Conservation (phyloP, 2,329 filamentous ascomycete genomes). For the Coniochaeta sp. region DNA sequence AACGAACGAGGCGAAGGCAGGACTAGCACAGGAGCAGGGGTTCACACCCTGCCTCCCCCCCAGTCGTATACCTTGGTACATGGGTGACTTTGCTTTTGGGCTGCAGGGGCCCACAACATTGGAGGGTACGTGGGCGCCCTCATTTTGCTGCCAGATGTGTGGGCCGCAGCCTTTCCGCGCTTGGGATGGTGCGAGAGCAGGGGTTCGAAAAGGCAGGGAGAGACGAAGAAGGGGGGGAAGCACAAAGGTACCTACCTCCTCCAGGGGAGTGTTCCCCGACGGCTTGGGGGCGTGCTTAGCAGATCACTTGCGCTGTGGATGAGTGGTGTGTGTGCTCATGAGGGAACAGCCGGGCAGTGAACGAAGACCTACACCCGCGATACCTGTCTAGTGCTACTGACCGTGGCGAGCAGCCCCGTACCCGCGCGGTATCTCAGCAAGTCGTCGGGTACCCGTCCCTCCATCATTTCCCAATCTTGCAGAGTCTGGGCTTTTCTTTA, state of each 20-base stretch:
- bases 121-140: not conserved
- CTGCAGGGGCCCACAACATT: not conserved
- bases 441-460: not conserved
- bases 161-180: slow-evolving; percentile 2
- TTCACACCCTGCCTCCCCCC: not conserved
- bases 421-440: not conserved
- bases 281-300: not conserved
- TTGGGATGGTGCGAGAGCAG: not conserved
- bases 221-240: too few species aligned
- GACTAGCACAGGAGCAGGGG: not conserved
- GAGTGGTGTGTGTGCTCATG: not conserved
- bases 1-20: slow-evolving; percentile 1
- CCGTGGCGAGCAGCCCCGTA: not conserved
- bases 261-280: not conserved
- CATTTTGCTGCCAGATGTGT: not conserved
- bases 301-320: not conserved
- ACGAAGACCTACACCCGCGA: not conserved
- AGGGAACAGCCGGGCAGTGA: not conserved
- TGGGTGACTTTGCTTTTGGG: slow-evolving; percentile 1
- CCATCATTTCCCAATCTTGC: not conserved
- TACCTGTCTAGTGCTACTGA: not conserved
- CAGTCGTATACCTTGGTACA: not conserved
- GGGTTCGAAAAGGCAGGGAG: not conserved
- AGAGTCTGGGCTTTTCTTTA: not conserved
- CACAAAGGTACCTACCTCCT: not conserved